phyloP scores from a whole-genome alignment of 129 eudicot genomes.

The Lonicera japonica region DNA sequence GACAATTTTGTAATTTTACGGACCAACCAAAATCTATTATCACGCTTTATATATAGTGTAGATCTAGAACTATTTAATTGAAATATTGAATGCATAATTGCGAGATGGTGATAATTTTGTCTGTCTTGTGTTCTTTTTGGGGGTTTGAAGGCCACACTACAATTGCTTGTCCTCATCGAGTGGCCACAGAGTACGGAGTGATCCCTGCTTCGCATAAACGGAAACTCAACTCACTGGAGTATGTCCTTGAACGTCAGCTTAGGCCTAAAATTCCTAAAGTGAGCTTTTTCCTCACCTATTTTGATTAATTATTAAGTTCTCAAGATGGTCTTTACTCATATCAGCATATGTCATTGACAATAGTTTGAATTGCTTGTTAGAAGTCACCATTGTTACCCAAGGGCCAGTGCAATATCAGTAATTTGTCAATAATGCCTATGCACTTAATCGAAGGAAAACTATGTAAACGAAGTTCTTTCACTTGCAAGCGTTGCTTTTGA shows the following conservation, averaged over 20 bases:
- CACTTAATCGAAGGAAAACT: too few relatives aligned
- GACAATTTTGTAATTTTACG: too few relatives aligned
- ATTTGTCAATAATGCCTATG: background rate
- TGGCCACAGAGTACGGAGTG: conserved; percentile 86
- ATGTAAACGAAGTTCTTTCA: background rate
- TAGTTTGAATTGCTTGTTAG: background rate
- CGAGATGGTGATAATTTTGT: conserved; percentile 18
- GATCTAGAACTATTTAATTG: too few relatives aligned
- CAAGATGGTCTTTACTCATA: background rate
- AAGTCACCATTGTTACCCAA: background rate
- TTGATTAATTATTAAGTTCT: background rate
- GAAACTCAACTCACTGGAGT: conserved; percentile 48
- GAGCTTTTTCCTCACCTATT: conserved; percentile 11
- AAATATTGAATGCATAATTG: conserved; percentile 27
- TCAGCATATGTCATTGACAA: background rate
- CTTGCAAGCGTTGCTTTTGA: too few relatives aligned
- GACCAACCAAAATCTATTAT: too few relatives aligned
- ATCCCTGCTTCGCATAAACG: conserved; percentile 69
- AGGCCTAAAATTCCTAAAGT: conserved; percentile 49
- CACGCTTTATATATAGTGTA: too few relatives aligned
- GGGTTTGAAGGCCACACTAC: conserved; percentile 91
- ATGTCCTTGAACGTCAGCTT: conserved; percentile 73
- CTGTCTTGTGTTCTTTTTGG: background rate
- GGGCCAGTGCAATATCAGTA: background rate
- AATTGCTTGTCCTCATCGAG: conserved; percentile 81